Evolutionary conservation across 306 rosid genomes (phyloP), one percentile per base, ranked within the genome.

Genomic region (Fragaria vesca): DNA sequence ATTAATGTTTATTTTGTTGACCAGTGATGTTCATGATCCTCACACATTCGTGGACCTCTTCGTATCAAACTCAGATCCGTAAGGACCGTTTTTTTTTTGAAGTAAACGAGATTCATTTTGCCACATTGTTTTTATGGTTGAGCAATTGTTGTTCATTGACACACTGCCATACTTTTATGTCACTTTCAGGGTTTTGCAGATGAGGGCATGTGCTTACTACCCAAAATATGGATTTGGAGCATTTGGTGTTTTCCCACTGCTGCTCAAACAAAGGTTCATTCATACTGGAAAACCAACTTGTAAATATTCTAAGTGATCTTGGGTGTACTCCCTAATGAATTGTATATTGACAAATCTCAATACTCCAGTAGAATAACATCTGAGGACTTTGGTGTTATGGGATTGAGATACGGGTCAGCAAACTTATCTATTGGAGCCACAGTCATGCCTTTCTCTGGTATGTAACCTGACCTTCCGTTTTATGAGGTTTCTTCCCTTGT

Each of bases 191-290:
- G 74, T 91, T 86, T 85, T 95, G 78, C 97, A 83, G 83, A 82
- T 89, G 90, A 88, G 97, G 75, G 83, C 97, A 0, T 87, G 91
- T 17, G 89, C 94, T 58, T 91, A 91, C 88, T 83, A 88, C 83
- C 94, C 97, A 68, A 87, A 79, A 86, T 91, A 85, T 81, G 99
- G 99, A 72, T 74, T 93, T 82, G 99, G 97, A 78, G 94, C 97
- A 70, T 95, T 93, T 58, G 97, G 98, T 45, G 82, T 83, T 86
- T 89, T 91, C 75, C 99, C 99, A 34, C 48, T 93, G 84, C 74
- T 93, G 55, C 78, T 72, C 83, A 93, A 88, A 86, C 82, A 87
- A 83, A 93, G 99, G 99, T 91, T 73, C 40, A 80, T 58, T 74
- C 71, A 65, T 74, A 82, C 76, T 55, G 55, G 84, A 78, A 74